Conservation (phyloP, 768 basidiomycete species). For the Lactarius indigo region DNA sequence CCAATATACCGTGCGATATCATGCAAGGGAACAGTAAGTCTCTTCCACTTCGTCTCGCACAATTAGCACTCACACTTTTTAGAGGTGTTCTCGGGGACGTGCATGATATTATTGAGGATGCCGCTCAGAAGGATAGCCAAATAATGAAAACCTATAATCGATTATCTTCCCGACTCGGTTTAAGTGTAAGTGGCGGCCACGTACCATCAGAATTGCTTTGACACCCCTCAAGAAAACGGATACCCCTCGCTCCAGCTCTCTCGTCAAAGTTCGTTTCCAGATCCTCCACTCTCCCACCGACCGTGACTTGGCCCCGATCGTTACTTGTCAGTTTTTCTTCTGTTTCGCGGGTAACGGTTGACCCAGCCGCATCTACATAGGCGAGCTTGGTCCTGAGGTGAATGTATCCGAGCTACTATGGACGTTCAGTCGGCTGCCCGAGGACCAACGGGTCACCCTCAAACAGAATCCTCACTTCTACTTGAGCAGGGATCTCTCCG, state of each 20-base stretch:
- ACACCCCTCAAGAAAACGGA: slow-evolving; percentile 6
- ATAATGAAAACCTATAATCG: slow-evolving; percentile 20
- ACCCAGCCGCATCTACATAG: neutral
- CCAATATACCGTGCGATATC: slow-evolving; percentile 13
- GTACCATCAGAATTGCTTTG: neutral
- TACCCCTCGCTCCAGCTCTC: slow-evolving; percentile 7
- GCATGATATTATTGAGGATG: slow-evolving; percentile 21
- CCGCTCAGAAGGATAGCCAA: slow-evolving; percentile 20
- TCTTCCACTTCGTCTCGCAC: neutral
- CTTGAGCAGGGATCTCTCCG: slow-evolving; percentile 18
- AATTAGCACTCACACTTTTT: neutral
- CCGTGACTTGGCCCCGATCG: slow-evolving; percentile 15
- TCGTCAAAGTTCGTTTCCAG: slow-evolving; percentile 20
- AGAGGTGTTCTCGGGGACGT: slow-evolving; percentile 21
- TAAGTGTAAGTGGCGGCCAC: slow-evolving; percentile 5
- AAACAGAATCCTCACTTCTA: slow-evolving; percentile 23
- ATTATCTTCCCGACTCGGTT: slow-evolving; percentile 16
- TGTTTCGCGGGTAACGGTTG: neutral
- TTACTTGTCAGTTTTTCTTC: slow-evolving; percentile 8
- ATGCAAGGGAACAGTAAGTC: slow-evolving; percentile 19
- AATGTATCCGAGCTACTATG: slow-evolving; percentile 20
- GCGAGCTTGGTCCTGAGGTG: slow-evolving; percentile 19
- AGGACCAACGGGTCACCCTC: slow-evolving; percentile 20
- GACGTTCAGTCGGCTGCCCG: slow-evolving; percentile 21
- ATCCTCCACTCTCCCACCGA: slow-evolving; percentile 17